These are phyloP conservation scores for Coriaria nepalensis DNA, from an alignment of 306 rosid genomes.

Conservation along the genomic window DNA sequence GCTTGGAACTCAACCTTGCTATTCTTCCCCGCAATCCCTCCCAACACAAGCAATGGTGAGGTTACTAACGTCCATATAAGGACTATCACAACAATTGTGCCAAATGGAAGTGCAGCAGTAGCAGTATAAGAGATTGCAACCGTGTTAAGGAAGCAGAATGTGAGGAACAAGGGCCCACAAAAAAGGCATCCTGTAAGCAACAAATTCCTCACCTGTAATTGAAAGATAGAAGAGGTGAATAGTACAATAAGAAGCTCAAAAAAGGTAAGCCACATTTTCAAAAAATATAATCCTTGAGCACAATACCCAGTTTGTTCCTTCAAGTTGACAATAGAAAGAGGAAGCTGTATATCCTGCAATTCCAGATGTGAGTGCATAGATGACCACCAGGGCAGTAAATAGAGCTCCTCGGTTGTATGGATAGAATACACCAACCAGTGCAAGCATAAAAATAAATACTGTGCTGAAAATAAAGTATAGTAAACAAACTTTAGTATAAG, in stretches of 20 bases:
- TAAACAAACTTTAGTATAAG: too few species aligned
- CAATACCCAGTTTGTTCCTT: constrained; percentile 6
- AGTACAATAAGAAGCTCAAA: too few species aligned
- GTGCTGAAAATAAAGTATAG: constrained; percentile 1
- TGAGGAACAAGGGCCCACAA: constrained; percentile 40
- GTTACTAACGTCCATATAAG: constrained; percentile 45
- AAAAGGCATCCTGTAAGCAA: constrained; percentile 41
- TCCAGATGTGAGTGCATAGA: constrained; percentile 17
- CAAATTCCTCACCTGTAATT: constrained; percentile 32
- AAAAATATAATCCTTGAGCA: too few species aligned
- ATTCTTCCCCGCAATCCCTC: too few species aligned
- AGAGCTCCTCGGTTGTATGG: constrained; percentile 20
- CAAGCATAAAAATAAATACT: constrained; percentile 15
- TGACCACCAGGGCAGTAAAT: too few species aligned
- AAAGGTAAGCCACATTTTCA: too few species aligned
- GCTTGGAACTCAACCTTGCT: constrained; percentile 47
- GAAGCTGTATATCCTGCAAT: too few species aligned
- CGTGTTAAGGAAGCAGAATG: constrained; percentile 37
- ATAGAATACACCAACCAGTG: too few species aligned
- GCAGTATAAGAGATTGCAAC: constrained; percentile 39
- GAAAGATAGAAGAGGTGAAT: too few species aligned
- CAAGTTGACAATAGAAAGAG: constrained; percentile 13
- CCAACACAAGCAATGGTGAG: constrained; percentile 38
- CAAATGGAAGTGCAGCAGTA: constrained; percentile 47
- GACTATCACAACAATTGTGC: constrained; percentile 40